Conservation (phyloP, 2,329 filamentous ascomycete species). For the Sporothrix pallida region DNA sequence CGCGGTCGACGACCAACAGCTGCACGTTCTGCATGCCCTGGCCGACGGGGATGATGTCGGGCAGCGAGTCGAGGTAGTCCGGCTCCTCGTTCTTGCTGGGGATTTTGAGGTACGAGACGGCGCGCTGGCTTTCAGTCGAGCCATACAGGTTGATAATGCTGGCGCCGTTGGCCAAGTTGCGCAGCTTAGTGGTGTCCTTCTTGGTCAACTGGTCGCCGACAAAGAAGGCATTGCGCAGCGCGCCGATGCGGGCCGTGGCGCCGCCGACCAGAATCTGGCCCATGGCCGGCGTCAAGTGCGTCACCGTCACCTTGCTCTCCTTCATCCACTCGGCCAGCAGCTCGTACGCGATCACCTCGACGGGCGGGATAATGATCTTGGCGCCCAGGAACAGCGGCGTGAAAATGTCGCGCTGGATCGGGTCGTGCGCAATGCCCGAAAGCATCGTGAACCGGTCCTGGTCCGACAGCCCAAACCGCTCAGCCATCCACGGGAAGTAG, state of each 20-base stretch:
- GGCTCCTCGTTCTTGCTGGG: slow-evolving; percentile 69
- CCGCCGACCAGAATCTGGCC: slow-evolving; percentile 91
- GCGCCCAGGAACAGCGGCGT: slow-evolving; percentile 88
- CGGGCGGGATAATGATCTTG: slow-evolving; percentile 75
- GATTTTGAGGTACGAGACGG: slow-evolving; percentile 83
- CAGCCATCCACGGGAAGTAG: slow-evolving; percentile 93
- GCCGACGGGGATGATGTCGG: slow-evolving; percentile 80
- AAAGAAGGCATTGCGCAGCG: slow-evolving; percentile 81
- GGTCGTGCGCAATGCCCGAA: slow-evolving; percentile 81
- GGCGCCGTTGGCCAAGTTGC: slow-evolving; percentile 74
- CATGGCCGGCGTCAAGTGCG: slow-evolving; percentile 95
- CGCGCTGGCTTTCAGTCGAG: slow-evolving; percentile 81
- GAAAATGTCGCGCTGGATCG: slow-evolving; percentile 73
- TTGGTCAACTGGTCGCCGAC: slow-evolving; percentile 91
- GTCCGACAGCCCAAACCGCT: slow-evolving; percentile 75
- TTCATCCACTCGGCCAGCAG: slow-evolving; percentile 87
- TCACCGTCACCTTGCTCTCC: slow-evolving; percentile 74
- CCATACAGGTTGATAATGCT: slow-evolving; percentile 87
- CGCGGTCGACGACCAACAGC: slow-evolving; percentile 78
- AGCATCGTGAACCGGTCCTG: slow-evolving; percentile 82
- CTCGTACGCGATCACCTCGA: slow-evolving; percentile 86
- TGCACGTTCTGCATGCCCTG: slow-evolving; percentile 89
- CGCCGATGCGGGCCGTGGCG: slow-evolving; percentile 75
- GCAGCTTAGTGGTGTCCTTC: slow-evolving; percentile 78
- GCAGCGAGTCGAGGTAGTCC: slow-evolving; percentile 50